Evolutionary conservation across 352 stramenopile species (phyloP).

Genomic region (Phytophthora pseudosyringae): DNA sequence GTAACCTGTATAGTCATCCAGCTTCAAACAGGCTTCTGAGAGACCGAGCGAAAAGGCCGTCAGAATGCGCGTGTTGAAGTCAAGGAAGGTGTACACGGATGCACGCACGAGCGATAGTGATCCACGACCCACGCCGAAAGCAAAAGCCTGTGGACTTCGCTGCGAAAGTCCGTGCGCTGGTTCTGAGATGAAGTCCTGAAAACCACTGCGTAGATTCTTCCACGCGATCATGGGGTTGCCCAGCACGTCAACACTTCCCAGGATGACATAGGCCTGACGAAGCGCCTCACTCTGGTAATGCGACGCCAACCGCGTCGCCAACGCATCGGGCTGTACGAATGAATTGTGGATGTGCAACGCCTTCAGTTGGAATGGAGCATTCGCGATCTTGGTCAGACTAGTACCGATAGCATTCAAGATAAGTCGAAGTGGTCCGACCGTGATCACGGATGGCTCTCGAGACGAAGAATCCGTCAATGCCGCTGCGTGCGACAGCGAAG

Average conservation of each 20-base stretch:
- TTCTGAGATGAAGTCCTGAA: constrained; percentile 87
- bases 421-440: constrained; percentile 78
- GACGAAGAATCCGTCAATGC: constrained; percentile 38
- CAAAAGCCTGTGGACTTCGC: constrained; percentile 82
- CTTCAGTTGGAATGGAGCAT: constrained; percentile 87
- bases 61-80: constrained; percentile 90
- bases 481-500: constrained; percentile 37
- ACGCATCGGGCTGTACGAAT: constrained; percentile 83
- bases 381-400: constrained; percentile 89
- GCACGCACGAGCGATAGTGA: constrained; percentile 84
- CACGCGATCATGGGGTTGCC: constrained; percentile 91
- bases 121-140: constrained; percentile 77
- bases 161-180: constrained; percentile 81
- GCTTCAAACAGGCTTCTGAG: constrained; percentile 84
- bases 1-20: constrained; percentile 91
- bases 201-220: constrained; percentile 82
- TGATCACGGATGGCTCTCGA: constrained; percentile 49
- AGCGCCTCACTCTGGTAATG: constrained; percentile 91
- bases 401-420: constrained; percentile 89
- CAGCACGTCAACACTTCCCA: constrained; percentile 88
- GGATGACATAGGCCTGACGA: constrained; percentile 87
- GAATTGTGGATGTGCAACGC: constrained; percentile 78
- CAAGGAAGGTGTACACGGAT: constrained; percentile 86
- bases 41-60: constrained; percentile 81
- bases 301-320: constrained; percentile 69